Evolutionary conservation across 352 stramenopile species (phyloP).

Genomic region (Phytophthora capsici): DNA sequence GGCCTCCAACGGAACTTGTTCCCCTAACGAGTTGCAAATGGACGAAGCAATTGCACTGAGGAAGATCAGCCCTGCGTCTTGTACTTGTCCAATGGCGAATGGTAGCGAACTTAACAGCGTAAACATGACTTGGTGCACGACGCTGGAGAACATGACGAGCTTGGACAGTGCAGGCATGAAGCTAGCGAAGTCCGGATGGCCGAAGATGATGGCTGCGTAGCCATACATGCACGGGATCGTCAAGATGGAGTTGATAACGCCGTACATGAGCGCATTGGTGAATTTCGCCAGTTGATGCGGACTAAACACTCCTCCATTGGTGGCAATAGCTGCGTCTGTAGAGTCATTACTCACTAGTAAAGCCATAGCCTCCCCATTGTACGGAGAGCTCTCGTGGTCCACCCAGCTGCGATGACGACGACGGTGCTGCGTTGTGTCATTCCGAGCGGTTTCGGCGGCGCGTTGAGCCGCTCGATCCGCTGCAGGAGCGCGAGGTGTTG

Average conservation of each 20-base stretch:
- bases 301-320: not conserved
- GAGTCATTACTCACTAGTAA: conserved; percentile 35
- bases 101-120: conserved; percentile 91
- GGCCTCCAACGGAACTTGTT: conserved; percentile 62
- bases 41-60: conserved; percentile 94
- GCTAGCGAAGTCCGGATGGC: conserved; percentile 85
- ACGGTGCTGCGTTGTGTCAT: conserved; percentile 14
- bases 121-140: conserved; percentile 94
- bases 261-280: conserved; percentile 84
- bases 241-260: conserved; percentile 94
- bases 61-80: conserved; percentile 99
- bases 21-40: conserved; percentile 82
- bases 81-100: conserved; percentile 98
- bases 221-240: conserved; percentile 95
- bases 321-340: not conserved
- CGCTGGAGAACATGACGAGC: conserved; percentile 96
- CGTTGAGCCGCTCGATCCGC: conserved; percentile 27
- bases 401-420: conserved; percentile 49
- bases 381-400: conserved; percentile 30
- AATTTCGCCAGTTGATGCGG: conserved; percentile 39
- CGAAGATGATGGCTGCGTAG: conserved; percentile 97
- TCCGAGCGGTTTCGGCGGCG: conserved; percentile 15
- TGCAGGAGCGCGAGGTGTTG: conserved; percentile 32
- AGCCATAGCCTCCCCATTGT: conserved; percentile 35
- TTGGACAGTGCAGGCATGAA: conserved; percentile 94